phyloP scores from a whole-genome alignment of 2,329 filamentous ascomycete genomes.

The Truncatella angustata region DNA sequence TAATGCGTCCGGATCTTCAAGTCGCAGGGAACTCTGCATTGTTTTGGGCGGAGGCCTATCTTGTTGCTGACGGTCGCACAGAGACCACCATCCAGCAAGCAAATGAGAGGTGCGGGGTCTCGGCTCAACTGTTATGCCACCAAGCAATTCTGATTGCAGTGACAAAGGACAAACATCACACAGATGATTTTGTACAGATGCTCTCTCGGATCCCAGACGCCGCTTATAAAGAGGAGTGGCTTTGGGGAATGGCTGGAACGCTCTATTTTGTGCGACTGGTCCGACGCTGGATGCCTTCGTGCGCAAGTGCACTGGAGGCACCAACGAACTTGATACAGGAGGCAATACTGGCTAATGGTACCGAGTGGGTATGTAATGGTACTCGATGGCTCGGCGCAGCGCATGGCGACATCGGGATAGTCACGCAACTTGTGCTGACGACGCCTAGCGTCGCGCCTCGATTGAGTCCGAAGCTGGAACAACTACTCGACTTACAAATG shows the following conservation, averaged over 20 bases:
- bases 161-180: too few species aligned
- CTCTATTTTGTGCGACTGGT: neutral
- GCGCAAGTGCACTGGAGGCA: too few species aligned
- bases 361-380: neutral
- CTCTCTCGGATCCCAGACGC: neutral
- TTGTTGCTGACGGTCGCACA: neutral
- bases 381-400: neutral
- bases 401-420: slow-evolving; percentile 3
- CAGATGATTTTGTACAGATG: too few species aligned
- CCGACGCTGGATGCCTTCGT: neutral
- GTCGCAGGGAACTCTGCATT: neutral
- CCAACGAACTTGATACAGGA: neutral
- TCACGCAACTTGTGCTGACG: slow-evolving; percentile 1
- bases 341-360: neutral
- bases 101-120: neutral
- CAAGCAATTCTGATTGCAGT: neutral
- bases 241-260: neutral
- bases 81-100: neutral
- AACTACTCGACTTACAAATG: slow-evolving; percentile 1
- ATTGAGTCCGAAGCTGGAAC: neutral
- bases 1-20: neutral
- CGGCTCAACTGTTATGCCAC: neutral
- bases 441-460: neutral
- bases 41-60: neutral
- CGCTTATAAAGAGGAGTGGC: neutral